Conservation (phyloP, 2,329 filamentous ascomycete genomes). For the Ophiosphaerella korrae region DNA sequence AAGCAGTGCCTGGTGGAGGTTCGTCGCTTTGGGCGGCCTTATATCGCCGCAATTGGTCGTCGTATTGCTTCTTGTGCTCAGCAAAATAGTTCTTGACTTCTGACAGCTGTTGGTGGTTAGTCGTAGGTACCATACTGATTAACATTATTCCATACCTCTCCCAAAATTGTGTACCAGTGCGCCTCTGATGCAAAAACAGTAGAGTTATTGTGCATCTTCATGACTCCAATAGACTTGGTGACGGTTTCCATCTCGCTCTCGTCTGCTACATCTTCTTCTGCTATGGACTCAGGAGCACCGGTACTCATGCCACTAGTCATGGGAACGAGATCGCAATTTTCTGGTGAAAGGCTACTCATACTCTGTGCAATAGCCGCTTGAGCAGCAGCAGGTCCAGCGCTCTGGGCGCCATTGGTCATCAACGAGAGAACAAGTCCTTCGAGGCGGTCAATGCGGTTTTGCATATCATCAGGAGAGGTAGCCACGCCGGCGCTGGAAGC, state of each 20-base stretch:
- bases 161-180: slow-evolving; percentile 59
- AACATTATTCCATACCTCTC: slow-evolving; percentile 49
- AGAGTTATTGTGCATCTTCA: slow-evolving; percentile 58
- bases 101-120: slow-evolving; percentile 63
- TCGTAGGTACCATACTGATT: background rate
- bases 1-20: slow-evolving; percentile 69
- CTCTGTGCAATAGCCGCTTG: slow-evolving; percentile 61
- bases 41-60: slow-evolving; percentile 78
- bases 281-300: slow-evolving; percentile 60
- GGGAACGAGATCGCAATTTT: slow-evolving; percentile 58
- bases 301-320: slow-evolving; percentile 62
- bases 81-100: slow-evolving; percentile 93
- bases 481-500: slow-evolving; percentile 59
- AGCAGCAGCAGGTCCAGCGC: slow-evolving; percentile 64
- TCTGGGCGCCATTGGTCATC: slow-evolving; percentile 84
- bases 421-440: slow-evolving; percentile 90
- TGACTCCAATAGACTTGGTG: slow-evolving; percentile 57
- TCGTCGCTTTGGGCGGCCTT: slow-evolving; percentile 66
- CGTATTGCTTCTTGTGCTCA: slow-evolving; percentile 85
- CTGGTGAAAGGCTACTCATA: slow-evolving; percentile 46
- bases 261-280: slow-evolving; percentile 58
- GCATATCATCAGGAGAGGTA: slow-evolving; percentile 89
- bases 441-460: slow-evolving; percentile 93
- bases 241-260: slow-evolving; percentile 67
- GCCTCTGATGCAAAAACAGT: slow-evolving; percentile 57